Evolutionary conservation across 2,329 filamentous ascomycete species (phyloP).

Genomic region (Aspergillus nomiae): DNA sequence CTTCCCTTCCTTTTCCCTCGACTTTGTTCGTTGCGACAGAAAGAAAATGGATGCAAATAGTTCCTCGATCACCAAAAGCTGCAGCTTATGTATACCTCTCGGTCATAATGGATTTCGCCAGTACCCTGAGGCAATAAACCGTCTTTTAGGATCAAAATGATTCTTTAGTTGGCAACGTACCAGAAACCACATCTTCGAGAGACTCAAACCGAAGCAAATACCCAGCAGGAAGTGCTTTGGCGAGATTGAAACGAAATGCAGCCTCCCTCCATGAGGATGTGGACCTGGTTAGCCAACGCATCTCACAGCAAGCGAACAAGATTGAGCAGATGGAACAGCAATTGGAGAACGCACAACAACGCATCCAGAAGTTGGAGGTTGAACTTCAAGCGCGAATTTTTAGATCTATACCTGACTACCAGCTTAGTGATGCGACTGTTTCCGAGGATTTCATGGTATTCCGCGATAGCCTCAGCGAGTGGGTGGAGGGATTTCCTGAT

Average conservation of each 20-base stretch:
- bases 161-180: not conserved
- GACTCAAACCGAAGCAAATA: not conserved
- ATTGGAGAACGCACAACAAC: not conserved
- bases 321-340: not conserved
- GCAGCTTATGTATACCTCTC: not conserved
- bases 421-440: conserved; percentile 4
- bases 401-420: not conserved
- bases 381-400: not conserved
- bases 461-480: conserved; percentile 3
- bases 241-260: not conserved
- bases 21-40: not conserved
- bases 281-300: not conserved
- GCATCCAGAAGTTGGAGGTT: not conserved
- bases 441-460: not conserved
- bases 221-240: not conserved
- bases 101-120: not conserved
- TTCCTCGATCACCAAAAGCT: too few relatives aligned
- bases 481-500: conserved; percentile 7
- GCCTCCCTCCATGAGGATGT: not conserved
- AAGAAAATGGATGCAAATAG: not conserved
- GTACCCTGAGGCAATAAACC: not conserved
- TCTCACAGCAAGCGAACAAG: not conserved
- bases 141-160: not conserved
- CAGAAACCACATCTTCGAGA: not conserved
- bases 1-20: not conserved